These are phyloP conservation scores for Chloranthus sessilifolius DNA, from an alignment of 164 flowering plant species.

Conservation along the genomic window DNA sequence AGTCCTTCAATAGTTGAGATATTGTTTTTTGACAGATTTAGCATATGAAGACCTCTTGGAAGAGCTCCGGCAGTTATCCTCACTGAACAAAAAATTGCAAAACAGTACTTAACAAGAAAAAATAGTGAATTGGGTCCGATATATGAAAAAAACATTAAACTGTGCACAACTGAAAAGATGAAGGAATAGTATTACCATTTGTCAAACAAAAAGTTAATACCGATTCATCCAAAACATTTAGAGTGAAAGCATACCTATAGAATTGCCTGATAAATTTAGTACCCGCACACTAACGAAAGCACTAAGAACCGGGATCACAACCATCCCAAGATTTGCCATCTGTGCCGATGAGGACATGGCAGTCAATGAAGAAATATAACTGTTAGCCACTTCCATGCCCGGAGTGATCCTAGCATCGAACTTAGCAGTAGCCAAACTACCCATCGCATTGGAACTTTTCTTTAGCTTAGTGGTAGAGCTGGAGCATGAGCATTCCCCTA, in stretches of 20 bases:
- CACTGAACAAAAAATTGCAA: conserved; percentile 34
- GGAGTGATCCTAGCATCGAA: conserved; percentile 40
- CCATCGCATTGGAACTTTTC: conserved; percentile 23
- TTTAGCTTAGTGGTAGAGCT: conserved; percentile 21
- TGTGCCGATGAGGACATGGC: conserved; percentile 68
- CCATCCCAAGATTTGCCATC: conserved; percentile 81
- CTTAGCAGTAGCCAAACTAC: conserved; percentile 27
- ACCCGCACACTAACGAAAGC: conserved; percentile 66
- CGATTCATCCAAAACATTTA: neutral
- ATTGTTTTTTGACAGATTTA: conserved; percentile 79
- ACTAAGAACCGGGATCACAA: conserved; percentile 74
- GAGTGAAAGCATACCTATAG: conserved; percentile 51
- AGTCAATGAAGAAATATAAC: conserved; percentile 67
- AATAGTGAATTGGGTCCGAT: neutral
- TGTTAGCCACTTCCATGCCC: conserved; percentile 73
- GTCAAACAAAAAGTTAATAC: no score
- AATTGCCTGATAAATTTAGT: conserved; percentile 83
- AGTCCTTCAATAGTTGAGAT: conserved; percentile 87
- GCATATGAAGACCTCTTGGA: conserved; percentile 84
- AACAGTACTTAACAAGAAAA: conserved; percentile 4
- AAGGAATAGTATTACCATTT: no score
- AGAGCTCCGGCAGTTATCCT: conserved; percentile 91
- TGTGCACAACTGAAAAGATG: no score
- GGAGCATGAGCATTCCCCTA: conserved; percentile 24
- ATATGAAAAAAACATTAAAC: conserved; percentile 4